A percentile compares a stretch with the other conserved stretches of the same genome.
Conservation (phyloP, 2,329 filamentous ascomycete genomes). For the Didymellaceae sp. region DNA sequence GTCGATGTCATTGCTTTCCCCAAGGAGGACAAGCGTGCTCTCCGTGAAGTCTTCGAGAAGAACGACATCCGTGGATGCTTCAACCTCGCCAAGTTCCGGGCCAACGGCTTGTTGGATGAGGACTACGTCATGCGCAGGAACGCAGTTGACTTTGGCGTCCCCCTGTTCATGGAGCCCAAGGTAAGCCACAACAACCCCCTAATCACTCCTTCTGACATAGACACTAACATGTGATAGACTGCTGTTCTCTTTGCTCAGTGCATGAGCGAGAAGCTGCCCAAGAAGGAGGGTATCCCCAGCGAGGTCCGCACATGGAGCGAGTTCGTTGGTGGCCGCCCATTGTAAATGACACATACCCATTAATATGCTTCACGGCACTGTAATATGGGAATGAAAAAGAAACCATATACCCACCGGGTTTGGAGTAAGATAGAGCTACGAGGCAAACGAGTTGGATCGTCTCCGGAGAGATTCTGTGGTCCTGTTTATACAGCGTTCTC, state of each 20-base stretch:
- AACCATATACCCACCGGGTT: slow-evolving; percentile 16
- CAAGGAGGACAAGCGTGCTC: slow-evolving; percentile 90
- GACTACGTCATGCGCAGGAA: slow-evolving; percentile 99
- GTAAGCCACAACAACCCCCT: slow-evolving; percentile 59
- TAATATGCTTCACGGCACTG: slow-evolving; percentile 6
- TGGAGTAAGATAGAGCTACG: slow-evolving; percentile 7
- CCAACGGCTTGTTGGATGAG: slow-evolving; percentile 83
- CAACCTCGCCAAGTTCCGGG: slow-evolving; percentile 86
- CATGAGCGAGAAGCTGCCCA: slow-evolving; percentile 95
- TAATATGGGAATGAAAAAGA: slow-evolving; percentile 1
- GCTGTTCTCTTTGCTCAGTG: slow-evolving; percentile 95
- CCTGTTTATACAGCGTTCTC: slow-evolving; percentile 13
- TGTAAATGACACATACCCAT: slow-evolving; percentile 26
- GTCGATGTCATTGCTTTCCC: slow-evolving; percentile 97
- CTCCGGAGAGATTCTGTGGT: slow-evolving; percentile 1
- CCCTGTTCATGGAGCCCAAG: slow-evolving; percentile 98
- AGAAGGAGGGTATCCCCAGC: slow-evolving; percentile 82
- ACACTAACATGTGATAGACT: slow-evolving; percentile 65
- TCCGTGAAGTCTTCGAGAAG: slow-evolving; percentile 95
- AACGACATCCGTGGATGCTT: slow-evolving; percentile 96
- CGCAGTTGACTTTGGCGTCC: slow-evolving; percentile 96
- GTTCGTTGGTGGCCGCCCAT: slow-evolving; percentile 71
- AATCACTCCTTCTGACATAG: neutral
- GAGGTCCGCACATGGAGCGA: slow-evolving; percentile 96
- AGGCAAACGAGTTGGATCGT: neutral